Evolutionary conservation across 768 basidiomycete species (phyloP).

Genomic region (Lyophyllum atratum): DNA sequence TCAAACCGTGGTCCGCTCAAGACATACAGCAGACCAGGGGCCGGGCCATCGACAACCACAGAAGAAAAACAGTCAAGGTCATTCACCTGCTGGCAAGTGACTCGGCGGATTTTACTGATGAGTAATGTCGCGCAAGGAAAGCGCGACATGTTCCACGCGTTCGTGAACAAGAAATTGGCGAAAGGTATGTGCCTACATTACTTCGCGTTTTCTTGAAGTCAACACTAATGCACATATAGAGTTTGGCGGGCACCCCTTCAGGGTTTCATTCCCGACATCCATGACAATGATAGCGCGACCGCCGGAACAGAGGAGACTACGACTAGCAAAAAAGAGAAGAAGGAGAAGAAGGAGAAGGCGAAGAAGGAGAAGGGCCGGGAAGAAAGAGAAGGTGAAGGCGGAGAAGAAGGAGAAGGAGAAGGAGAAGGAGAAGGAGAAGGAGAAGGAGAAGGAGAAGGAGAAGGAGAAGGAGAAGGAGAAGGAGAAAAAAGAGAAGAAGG

Average conservation of each 20-base stretch:
- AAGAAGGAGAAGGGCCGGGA: no score
- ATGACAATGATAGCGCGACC: background rate
- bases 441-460: background rate
- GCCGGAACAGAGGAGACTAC: background rate
- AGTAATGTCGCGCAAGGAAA: conserved; percentile 11
- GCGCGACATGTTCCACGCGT: conserved; percentile 14
- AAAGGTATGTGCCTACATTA: conserved; percentile 1
- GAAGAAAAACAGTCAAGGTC: conserved; percentile 9
- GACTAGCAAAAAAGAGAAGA: background rate
- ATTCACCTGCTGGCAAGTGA: conserved; percentile 13
- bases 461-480: no score
- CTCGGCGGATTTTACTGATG: conserved; percentile 16
- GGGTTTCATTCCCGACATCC: background rate
- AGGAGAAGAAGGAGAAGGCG: no score
- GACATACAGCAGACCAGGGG: conserved; percentile 17
- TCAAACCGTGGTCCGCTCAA: conserved; percentile 18
- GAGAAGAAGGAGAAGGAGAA: background rate
- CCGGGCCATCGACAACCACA: conserved; percentile 14
- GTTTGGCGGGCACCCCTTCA: background rate
- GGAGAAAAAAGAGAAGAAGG: no score
- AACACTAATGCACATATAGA: background rate
- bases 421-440: no score
- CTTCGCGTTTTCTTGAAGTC: background rate
- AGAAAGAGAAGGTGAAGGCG: no score
- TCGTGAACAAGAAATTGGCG: conserved; percentile 13